phyloP scores from a whole-genome alignment of 768 basidiomycete genomes.

The Leucocoprinus leucothites region DNA sequence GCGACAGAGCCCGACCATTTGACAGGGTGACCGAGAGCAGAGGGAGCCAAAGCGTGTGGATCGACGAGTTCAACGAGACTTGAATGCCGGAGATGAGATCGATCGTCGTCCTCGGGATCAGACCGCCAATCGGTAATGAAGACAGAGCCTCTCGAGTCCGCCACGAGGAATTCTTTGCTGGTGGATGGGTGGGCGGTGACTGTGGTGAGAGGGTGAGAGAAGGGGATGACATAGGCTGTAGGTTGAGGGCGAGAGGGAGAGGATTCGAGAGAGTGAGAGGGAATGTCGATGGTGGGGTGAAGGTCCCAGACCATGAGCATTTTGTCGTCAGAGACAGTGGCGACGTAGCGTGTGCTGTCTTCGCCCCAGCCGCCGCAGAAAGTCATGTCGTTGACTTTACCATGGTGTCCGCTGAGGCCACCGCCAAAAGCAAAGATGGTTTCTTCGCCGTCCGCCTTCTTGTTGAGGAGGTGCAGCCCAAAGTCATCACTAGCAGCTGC shows the following conservation, averaged over 20 bases:
- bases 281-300: constrained; percentile 48
- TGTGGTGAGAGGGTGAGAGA: constrained; percentile 67
- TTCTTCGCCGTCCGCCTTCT: constrained; percentile 44
- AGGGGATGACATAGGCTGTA: constrained; percentile 72
- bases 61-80: constrained; percentile 72
- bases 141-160: constrained; percentile 70
- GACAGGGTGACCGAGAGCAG: constrained; percentile 40
- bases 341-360: constrained; percentile 71
- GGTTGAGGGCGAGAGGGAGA: constrained; percentile 55
- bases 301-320: constrained; percentile 88
- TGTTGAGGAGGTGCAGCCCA: constrained; percentile 68
- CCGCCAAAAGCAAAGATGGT: constrained; percentile 71
- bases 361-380: constrained; percentile 75
- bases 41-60: constrained; percentile 57
- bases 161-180: constrained; percentile 76
- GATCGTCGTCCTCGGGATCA: constrained; percentile 54
- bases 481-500: constrained; percentile 67
- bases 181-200: constrained; percentile 70
- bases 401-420: constrained; percentile 79
- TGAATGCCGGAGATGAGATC: constrained; percentile 56
- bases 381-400: constrained; percentile 70
- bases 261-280: constrained; percentile 31
- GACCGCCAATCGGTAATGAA: constrained; percentile 84
- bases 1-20: constrained; percentile 58
- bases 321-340: constrained; percentile 81